Percentiles rank a stretch among this genome's conserved stretches.
Evolutionary conservation across 2,329 filamentous ascomycete genomes (phyloP).

Genomic region (Dothidotthia symphoricarpi): DNA sequence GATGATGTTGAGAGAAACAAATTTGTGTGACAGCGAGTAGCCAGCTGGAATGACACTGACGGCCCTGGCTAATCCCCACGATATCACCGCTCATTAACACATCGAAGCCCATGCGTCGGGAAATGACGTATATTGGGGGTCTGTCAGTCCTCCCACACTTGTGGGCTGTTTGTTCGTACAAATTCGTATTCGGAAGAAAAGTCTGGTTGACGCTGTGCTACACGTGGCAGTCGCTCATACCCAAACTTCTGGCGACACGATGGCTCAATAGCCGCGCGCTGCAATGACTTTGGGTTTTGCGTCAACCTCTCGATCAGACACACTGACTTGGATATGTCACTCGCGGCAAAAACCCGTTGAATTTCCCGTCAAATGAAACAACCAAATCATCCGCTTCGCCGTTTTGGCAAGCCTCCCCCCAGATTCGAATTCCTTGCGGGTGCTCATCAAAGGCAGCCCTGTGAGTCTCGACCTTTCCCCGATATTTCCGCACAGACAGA

Average conservation of each 20-base stretch:
- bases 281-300: slow-evolving; percentile 4
- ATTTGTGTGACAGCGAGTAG: slow-evolving; percentile 16
- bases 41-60: slow-evolving; percentile 15
- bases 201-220: too few relatives aligned
- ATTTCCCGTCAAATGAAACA: slow-evolving; percentile 12
- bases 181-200: too few relatives aligned
- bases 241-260: too few relatives aligned
- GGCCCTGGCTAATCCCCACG: slow-evolving; percentile 14
- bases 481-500: slow-evolving; percentile 14
- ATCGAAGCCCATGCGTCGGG: slow-evolving; percentile 11
- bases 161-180: too few relatives aligned
- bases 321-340: slow-evolving; percentile 13
- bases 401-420: slow-evolving; percentile 18
- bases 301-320: slow-evolving; percentile 6
- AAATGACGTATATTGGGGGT: slow-evolving; percentile 20
- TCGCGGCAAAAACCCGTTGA: slow-evolving; percentile 7
- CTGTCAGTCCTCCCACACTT: too few relatives aligned
- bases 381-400: slow-evolving; percentile 15
- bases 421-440: slow-evolving; percentile 7
- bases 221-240: too few relatives aligned
- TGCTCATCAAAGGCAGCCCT: slow-evolving; percentile 8
- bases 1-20: slow-evolving; percentile 21
- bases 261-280: slow-evolving; percentile 9
- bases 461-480: slow-evolving; percentile 20
- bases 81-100: slow-evolving; percentile 11